Evolutionary conservation across 2,329 filamentous ascomycete species (phyloP), one percentile per base, ranked within the genome.

Genomic region (Aspergillus glaucus): DNA sequence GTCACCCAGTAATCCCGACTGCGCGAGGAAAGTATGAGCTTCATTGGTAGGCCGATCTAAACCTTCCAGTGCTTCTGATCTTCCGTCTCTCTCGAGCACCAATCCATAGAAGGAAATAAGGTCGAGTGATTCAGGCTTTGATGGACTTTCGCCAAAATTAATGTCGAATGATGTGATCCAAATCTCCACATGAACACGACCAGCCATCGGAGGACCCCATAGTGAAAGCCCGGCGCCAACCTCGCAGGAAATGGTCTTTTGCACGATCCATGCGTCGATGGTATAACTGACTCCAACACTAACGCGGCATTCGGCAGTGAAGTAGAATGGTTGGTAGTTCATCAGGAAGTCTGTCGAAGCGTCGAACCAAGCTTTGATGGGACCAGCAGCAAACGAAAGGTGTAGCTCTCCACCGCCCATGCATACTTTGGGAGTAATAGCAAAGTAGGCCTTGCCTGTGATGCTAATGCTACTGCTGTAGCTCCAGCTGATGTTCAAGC

Each of bases 401-500:
- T 65, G 55, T 0, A 76, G 55, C 0, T 56, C 46, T 0, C 65
- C 72, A 3, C 74, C 73, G 4, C 55, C 72, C 74, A 76, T 76
- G 51, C 63, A 68, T 0, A 50, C 56, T 44, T 74, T 73, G 5
- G 73, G 71, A 0, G 73, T 76, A 24, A 77, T 68, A 26, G 73
- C 73, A 44, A 75, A 75, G 57, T 75, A 76, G 0, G 71, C 68
- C 46, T 74, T 50, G 1, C 73, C 73, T 3, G 51, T 51, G 42
- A 77, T 66, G 1, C 45, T 59, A 21, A 76, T 51, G 0, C 47
- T 50, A 6, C 48, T 47, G 15, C 61, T 61, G 9, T 70, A 50
- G 2, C 47, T 45, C 68, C 70, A 75, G 47, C 50, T 59, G 45
- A 75, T 73, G 6, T 58, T 65, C 0, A 76, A 57, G 1, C 73